Evolutionary conservation across 2,329 filamentous ascomycete species (phyloP), one percentile per base, ranked within the genome.

Genomic region (Fusarium sp.): DNA sequence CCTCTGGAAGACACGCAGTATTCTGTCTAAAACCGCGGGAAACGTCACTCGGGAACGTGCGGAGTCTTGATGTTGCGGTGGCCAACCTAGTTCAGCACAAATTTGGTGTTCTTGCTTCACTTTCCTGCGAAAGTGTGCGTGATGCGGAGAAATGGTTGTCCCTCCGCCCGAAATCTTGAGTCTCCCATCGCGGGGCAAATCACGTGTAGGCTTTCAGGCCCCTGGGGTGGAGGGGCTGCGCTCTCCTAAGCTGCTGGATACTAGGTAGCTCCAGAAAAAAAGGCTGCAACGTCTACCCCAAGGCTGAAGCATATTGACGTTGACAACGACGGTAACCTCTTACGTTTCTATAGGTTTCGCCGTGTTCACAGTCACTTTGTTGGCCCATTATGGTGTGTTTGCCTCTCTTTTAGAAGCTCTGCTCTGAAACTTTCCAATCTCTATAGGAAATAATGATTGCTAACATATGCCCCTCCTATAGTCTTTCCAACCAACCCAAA

Each of bases 401-500:
- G 7, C 2, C 3, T 20, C n/a, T n/a, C 16, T n/a, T 7, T 7
- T 16, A 20, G 18, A n/a, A 8, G 23, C 6, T 23, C 15, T 54
- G 31, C 4, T 37, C 34, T 37, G n/a, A 42, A 42, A 33, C 26
- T 40, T 10, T 23, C 15, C 18, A 38, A 30, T 18, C 13, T 45
- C 18, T 40, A 33, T 9, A 42, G 18, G 47, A 41, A 40, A 54
- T 18, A 26, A 13, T 49, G 58, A 44, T 36, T 70, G 62, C 70
- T 76, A 66, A 75, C 62, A 50, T 67, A 49, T 68, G 56, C 62
- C 67, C 73, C 83, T 68, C 62, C 55, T 42, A 30, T 65, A 81
- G 80, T 90, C 88, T 74, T 91, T 91, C 81, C 96, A 94, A 83
- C 94, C 95, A 77, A 97, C 94, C 69, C 95, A 98, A 83, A 98